Base-by-base conservation (phyloP, 805 yeast species). In the Jamesozyma rosinii region DNA sequence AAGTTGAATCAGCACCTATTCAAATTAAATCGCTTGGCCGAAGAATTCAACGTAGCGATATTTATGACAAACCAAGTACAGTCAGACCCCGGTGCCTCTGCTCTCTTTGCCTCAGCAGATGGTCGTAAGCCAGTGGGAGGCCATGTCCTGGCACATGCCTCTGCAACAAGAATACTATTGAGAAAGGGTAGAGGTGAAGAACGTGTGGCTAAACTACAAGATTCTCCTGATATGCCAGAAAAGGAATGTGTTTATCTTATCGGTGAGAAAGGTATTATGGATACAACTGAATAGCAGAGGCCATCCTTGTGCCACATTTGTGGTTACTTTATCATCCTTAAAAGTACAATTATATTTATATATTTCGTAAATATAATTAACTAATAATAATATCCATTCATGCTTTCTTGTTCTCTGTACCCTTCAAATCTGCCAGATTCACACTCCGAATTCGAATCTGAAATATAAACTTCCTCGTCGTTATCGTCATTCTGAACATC, bases 51-150 rank as follows among this genome's bases (percentile, higher is more conserved):
- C 42, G 69, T 81, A 41, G 90, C 90, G 0, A 83, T 83, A 0
- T 79, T 83, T 42, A 74, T 83, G 66, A 76, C 81, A 1, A 83
- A 83, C 52, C 90, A 83, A 58, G 88, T 83, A 14, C 90, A 83
- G 49, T 83, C 88, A 6, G 90, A 83, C 58, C 90, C 88, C 5
- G 90, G 88, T 47, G 92, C 90, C 1, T 76, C 81, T 51, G 81
- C 88, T 0, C 66, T 79, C 19, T 83, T 83, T 74, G 87, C 82
- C 26, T 73, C 84, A 41, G 88, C 87, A 8, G 90, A 83, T 63
- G 89, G 90, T 5, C 75, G 87, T 53, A 83, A 83, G 59, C 90
- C 92, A 1, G 80, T 83, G 49, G 90, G 92, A 19, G 92, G 92
- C 1, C 88, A 83, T 58, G 83, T 83, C 46, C 68, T 83, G 50